Percentiles rank a stretch among this genome's conserved stretches.
These are phyloP conservation scores for Globisporangium viniferum DNA, from an alignment of 352 stramenopile species.

Conservation along the genomic window DNA sequence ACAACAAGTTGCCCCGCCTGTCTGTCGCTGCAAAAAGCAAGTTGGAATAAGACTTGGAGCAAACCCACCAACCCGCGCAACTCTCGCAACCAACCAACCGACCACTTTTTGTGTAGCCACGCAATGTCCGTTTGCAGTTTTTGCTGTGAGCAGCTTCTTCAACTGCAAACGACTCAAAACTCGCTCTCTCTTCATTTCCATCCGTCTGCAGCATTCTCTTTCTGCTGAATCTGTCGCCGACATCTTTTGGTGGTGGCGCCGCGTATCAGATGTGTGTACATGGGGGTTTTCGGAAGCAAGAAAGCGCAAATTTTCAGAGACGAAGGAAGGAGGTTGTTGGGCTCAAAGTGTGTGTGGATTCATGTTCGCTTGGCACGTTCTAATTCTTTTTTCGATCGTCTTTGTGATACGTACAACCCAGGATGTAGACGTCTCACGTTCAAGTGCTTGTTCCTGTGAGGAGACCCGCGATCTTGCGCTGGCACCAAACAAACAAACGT, in stretches of 20 bases:
- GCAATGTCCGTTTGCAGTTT: neutral
- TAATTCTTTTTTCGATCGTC: neutral
- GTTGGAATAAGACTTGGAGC: neutral
- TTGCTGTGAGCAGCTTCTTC: neutral
- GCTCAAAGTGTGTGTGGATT: neutral
- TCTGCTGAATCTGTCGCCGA: constrained; percentile 3
- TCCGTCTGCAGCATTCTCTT: neutral
- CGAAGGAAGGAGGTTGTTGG: neutral
- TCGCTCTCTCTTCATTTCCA: neutral
- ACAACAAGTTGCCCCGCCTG: neutral
- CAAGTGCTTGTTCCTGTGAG: neutral
- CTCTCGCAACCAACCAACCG: neutral
- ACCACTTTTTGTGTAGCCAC: neutral
- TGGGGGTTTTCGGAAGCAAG: neutral
- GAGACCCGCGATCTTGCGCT: neutral
- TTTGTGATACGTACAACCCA: neutral
- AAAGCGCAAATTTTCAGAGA: neutral
- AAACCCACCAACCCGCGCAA: neutral
- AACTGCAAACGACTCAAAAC: neutral
- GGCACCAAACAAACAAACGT: neutral
- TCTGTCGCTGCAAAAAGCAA: too few relatives aligned
- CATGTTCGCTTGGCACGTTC: neutral
- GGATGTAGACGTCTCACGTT: neutral
- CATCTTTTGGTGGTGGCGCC: constrained; percentile 4
- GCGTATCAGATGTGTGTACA: constrained; percentile 5